Evolutionary conservation across 2,329 filamentous ascomycete genomes (phyloP), one percentile per base, ranked within the genome.

Genomic region (Zelopaecilomyces penicillatus): DNA sequence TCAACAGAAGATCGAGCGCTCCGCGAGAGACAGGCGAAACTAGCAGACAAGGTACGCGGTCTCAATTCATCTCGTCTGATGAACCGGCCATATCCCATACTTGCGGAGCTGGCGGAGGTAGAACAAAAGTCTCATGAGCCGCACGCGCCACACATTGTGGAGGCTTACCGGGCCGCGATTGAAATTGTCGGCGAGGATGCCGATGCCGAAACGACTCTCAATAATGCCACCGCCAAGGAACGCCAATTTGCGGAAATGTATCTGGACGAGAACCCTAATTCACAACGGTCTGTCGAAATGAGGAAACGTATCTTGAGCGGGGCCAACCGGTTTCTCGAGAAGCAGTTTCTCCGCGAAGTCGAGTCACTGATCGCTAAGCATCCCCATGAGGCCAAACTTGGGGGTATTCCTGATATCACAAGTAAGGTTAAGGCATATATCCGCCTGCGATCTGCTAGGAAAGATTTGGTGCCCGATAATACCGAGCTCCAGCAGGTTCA

Each of bases 381-480:
- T 60, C 89, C 90, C 2, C 80, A 84, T 44, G 90, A 96, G 60
- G 91, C 93, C 30, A 87, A 87, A 59, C 76, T 95, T 36, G 93
- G 93, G 48, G 93, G 93, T 52, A 79, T 89, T 35, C 93, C 93
- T 1, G 88, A 90, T 44, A 79, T 88, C 26, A 76, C 90, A 52
- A 95, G 87, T 71, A 95, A 95, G 67, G 84, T 96, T 58, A 87
- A 87, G 58, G 93, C 88, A 6, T 98, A 91, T 59, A 87, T 98
- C 54, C 82, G 90, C 40, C 75, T 96, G 46, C 82, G 87, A 49
- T 78, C 83, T 36, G 76, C 79, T 2, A 80, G 88, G 47, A 95
- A 90, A 65, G 88, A 95, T 58, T 76, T 97, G 37, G 86, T 85
- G 2, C 81, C 84, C 3, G 87, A 95, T 59, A 87, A 84, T 50